phyloP scores from a whole-genome alignment of 805 yeast genomes.

The Osmozyma mogii region DNA sequence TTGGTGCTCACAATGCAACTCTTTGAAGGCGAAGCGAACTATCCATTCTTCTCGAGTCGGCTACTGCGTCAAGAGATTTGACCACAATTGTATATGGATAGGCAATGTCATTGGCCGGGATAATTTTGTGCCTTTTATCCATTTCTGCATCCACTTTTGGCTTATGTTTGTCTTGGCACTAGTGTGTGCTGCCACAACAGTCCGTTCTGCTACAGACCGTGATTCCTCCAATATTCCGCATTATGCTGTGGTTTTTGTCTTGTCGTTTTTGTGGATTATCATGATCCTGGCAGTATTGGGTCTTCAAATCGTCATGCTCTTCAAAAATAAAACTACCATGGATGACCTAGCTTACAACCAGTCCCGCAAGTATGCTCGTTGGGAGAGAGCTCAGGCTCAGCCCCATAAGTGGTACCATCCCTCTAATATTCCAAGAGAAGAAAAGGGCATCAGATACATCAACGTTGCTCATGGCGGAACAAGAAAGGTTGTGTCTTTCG shows the following conservation, averaged over 20 bases:
- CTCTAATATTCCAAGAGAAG: constrained; percentile 15
- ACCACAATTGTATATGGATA: constrained; percentile 78
- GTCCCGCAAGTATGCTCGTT: constrained; percentile 22
- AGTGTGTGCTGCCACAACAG: constrained; percentile 17
- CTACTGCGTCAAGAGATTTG: constrained; percentile 65
- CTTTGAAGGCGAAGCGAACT: constrained; percentile 57
- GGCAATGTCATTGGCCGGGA: constrained; percentile 63
- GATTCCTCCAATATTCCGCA: constrained; percentile 30
- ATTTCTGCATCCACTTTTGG: constrained; percentile 36
- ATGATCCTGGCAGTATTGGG: constrained; percentile 36
- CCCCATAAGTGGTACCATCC: constrained; percentile 1
- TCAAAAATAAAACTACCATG: constrained; percentile 46
- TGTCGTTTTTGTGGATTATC: constrained; percentile 37
- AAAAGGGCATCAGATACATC: constrained; percentile 34
- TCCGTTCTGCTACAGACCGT: constrained; percentile 16
- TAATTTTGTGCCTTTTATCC: constrained; percentile 56
- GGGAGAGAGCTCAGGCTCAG: constrained; percentile 8
- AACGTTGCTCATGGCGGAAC: constrained; percentile 27
- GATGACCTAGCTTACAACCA: constrained; percentile 41
- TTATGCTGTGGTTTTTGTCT: constrained; percentile 38
- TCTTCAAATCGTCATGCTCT: constrained; percentile 39
- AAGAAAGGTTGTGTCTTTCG: constrained; percentile 30
- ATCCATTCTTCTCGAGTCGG: constrained; percentile 57
- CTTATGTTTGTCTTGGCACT: constrained; percentile 25
- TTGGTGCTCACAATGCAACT: constrained; percentile 65